These are phyloP conservation scores for Penicillium canescens DNA, from an alignment of 495 filamentous ascomycete genomes.

Conservation along the genomic window DNA sequence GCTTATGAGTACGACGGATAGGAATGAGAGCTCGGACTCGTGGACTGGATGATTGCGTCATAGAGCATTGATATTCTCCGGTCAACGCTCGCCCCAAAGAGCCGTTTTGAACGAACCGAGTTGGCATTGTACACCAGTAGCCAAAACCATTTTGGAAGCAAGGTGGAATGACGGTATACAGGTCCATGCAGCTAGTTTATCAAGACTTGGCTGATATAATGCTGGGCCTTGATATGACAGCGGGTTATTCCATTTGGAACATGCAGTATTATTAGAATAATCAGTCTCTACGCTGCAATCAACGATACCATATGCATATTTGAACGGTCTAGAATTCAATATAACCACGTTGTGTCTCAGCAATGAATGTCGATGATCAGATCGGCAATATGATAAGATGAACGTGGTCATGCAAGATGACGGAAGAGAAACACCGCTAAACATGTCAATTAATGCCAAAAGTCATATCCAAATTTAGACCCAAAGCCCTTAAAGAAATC, in stretches of 20 bases:
- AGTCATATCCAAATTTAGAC: too few species aligned
- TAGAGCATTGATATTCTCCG: background rate
- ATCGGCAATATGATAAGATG: background rate
- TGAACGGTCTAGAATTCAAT: background rate
- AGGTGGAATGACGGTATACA: background rate
- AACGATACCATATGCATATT: slow-evolving; percentile 29
- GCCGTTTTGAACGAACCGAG: background rate
- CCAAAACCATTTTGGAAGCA: background rate
- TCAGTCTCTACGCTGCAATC: slow-evolving; percentile 9
- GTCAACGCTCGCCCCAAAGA: background rate
- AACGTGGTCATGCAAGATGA: background rate
- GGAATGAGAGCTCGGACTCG: slow-evolving; percentile 16
- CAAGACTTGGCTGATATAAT: background rate
- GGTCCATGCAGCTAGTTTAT: background rate
- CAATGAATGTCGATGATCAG: slow-evolving; percentile 3
- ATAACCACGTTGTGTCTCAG: background rate
- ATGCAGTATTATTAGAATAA: slow-evolving; percentile 18
- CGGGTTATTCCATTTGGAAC: slow-evolving; percentile 11
- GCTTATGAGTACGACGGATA: slow-evolving; percentile 38
- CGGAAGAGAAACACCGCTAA: slow-evolving; percentile 1
- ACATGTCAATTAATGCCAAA: background rate
- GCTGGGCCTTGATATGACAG: background rate
- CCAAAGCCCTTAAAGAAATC: background rate
- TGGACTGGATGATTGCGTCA: slow-evolving; percentile 18
- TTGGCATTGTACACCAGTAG: background rate